phyloP scores from a whole-genome alignment of 2,329 filamentous ascomycete genomes.

The Epichloe gansuensis region DNA sequence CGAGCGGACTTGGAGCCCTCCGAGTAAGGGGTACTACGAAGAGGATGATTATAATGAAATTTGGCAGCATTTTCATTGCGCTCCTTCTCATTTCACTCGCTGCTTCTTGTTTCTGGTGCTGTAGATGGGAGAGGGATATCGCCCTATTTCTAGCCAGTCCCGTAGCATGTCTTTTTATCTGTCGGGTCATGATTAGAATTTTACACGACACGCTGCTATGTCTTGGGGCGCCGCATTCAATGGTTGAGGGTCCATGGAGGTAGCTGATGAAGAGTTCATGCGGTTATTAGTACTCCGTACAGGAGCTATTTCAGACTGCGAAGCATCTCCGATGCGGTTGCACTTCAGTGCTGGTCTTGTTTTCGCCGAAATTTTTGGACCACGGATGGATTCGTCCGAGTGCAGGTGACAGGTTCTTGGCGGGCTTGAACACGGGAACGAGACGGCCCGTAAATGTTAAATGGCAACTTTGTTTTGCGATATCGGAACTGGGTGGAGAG shows the following conservation, averaged over 20 bases:
- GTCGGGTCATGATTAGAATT: not conserved
- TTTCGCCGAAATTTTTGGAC: too few relatives aligned
- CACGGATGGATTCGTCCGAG: too few relatives aligned
- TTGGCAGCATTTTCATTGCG: not conserved
- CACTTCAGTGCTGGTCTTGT: too few relatives aligned
- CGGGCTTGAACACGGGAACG: not conserved
- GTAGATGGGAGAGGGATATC: not conserved
- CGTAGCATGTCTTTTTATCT: not conserved
- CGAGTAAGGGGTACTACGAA: not conserved
- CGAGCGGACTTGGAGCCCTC: not conserved
- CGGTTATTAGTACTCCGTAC: too few relatives aligned
- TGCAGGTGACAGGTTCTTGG: not conserved
- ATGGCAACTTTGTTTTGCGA: not conserved
- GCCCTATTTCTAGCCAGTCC: not conserved
- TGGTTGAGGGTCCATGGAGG: not conserved
- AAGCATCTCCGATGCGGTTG: not conserved
- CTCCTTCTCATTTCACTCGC: not conserved
- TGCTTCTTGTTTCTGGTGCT: not conserved
- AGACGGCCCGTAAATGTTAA: not conserved
- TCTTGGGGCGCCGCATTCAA: not conserved
- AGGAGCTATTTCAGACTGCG: not conserved
- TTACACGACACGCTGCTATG: not conserved
- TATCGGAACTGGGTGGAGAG: not conserved
- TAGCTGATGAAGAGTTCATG: too few relatives aligned
- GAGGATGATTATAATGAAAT: not conserved